Base-by-base conservation (phyloP, 2,329 filamentous ascomycete genomes). In the Pseudogymnoascus sp. region DNA sequence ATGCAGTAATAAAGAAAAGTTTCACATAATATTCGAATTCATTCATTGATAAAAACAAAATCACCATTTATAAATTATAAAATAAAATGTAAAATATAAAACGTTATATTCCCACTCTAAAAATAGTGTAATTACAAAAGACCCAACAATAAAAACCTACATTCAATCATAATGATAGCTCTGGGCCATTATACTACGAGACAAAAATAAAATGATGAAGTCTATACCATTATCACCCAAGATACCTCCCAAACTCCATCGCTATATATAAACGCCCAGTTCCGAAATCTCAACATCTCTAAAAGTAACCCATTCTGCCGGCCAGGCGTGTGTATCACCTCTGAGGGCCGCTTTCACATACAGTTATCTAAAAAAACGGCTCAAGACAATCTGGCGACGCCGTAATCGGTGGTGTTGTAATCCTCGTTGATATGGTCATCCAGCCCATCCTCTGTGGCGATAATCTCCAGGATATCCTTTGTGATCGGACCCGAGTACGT, bases 401-500 rank as follows among this genome's bases (percentile, higher is more conserved):
- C 44, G 8, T 50, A 50, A 10, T 50, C 44, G 4, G 44, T 50
- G 44, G 44, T 31, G 11, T 50, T 31, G 11, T 50, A 50, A 50
- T 50, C 44, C 26, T 50, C 44, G 21, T 58, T 58, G 17, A 36
- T 58, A 1, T 58, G 33, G 24, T 58, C 54, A 36, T 17, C 59
- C 17, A 15, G 40, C 40, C 21, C 62, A 29, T 75, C 75, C 54
- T 76, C 74, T 0, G 72, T 71, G 17, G 76, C 73, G 62, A 77
- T 68, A 62, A 73, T 68, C 37, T 74, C 71, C 63, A 79, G 74
- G 7, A 79, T 75, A 58, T 84, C 81, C 60, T 77, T 81, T 4
- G 83, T 85, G 36, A 80, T 77, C 17, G 83, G 83, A 0, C 83
- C 83, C 4, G 76, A 83, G 67, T 86, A 86, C 66, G 77, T 81